Evolutionary conservation across 2,329 filamentous ascomycete genomes (phyloP), one percentile per base, ranked within the genome.

Genomic region (Aureobasidium pullulans): DNA sequence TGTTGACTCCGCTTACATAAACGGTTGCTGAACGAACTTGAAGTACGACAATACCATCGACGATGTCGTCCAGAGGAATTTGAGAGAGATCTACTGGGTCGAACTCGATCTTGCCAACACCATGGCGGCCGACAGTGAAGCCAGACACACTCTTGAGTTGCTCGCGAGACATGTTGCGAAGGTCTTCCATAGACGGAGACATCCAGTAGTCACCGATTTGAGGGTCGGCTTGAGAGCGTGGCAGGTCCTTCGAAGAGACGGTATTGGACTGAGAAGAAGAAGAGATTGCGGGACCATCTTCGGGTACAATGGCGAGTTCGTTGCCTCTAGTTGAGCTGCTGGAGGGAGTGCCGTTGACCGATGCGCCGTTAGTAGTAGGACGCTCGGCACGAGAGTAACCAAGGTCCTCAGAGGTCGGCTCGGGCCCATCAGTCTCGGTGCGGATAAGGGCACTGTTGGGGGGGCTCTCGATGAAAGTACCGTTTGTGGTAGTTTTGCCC

Each of bases 181-280:
- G 81, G 64, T 94, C 86, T 6, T 88, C 84, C 61, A 86, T 78
- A 8, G 83, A 81, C 1, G 94, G 94, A 52, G 80, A 82, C 82
- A 90, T 95, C 87, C 88, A 97, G 76, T 99, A 99, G 8, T 84
- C 79, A 56, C 92, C 93, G 23, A 86, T 82, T 47, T 82, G 79
- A 63, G 83, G 81, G 19, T 62, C 52, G 10, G 53, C 47, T 34
- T 59, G 57, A 13, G 46, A 50, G 39, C 57, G 61, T 32, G 52
- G 58, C 19, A 61, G 32, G 28, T 50, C 44, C 40, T 61, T 62
- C 42, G 48, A 16, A 15, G 61, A 44, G 1, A 46, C 48, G 7
- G 54, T 8, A 29, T 46, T 52, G 29, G 23, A 13, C 37, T 34
- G 37, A 42, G 61, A 44, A 19, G 57, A 32, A 15, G 62, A 42